These are phyloP conservation scores for Fusarium tuaranense DNA, from an alignment of 2,329 filamentous ascomycete species.

Conservation along the genomic window DNA sequence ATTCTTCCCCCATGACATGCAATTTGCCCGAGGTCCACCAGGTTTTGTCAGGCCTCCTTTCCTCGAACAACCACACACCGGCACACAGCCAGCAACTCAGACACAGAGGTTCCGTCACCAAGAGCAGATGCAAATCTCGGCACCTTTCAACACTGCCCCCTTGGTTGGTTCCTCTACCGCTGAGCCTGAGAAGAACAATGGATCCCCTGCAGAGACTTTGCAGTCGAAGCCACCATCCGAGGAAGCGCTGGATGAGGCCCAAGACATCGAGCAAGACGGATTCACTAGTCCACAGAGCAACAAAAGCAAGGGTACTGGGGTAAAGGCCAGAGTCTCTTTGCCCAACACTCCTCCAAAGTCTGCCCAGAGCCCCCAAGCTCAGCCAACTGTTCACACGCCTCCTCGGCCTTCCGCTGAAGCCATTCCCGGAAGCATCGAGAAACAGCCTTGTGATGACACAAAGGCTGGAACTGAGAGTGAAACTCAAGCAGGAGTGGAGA, in stretches of 20 bases:
- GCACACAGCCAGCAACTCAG: not conserved
- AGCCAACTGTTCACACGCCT: not conserved
- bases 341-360: slow-evolving; percentile 23
- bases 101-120: slow-evolving; percentile 7
- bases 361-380: not conserved
- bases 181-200: not conserved
- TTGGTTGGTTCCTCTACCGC: not conserved
- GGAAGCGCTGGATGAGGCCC: slow-evolving; percentile 36
- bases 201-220: slow-evolving; percentile 5
- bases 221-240: slow-evolving; percentile 48
- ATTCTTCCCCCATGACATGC: slow-evolving; percentile 13
- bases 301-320: slow-evolving; percentile 3
- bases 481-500: not conserved
- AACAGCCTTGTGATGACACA: not conserved
- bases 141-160: not conserved
- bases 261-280: not conserved
- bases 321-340: slow-evolving; percentile 40
- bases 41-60: slow-evolving; percentile 7
- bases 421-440: not conserved
- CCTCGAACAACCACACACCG: not conserved
- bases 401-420: not conserved
- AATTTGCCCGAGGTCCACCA: slow-evolving; percentile 15
- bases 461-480: not conserved
- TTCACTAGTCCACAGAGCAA: slow-evolving; percentile 15
- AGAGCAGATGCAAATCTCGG: not conserved